A percentile compares a stretch with the other conserved stretches of the same genome.
Evolutionary conservation across 1,284 basidiomycete genomes (phyloP).

Genomic region (Puccinia polysora): DNA sequence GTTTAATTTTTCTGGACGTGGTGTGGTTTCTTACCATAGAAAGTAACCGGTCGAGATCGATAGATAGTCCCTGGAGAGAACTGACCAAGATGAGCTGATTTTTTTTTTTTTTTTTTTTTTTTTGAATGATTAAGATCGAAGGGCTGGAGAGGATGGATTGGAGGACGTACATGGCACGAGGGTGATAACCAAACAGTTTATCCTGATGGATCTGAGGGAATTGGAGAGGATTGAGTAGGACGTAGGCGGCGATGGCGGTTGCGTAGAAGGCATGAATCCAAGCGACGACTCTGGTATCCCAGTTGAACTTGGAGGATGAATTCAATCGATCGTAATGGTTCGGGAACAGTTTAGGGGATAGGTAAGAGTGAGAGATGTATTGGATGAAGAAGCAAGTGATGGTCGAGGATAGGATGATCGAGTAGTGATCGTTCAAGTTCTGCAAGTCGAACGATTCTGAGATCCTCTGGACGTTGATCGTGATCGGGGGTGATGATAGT

Average conservation of each 20-base stretch:
- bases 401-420: constrained; percentile 15
- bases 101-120: too few relatives aligned
- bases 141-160: neutral
- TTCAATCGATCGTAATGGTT: constrained; percentile 8
- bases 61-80: constrained; percentile 19
- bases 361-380: neutral
- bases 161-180: constrained; percentile 17
- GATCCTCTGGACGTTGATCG: too few relatives aligned
- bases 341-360: constrained; percentile 36
- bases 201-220: constrained; percentile 30
- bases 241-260: constrained; percentile 23
- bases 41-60: constrained; percentile 41
- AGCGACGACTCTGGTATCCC: constrained; percentile 42
- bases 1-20: neutral
- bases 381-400: constrained; percentile 30
- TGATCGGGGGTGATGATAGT: too few relatives aligned
- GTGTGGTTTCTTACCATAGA: constrained; percentile 17
- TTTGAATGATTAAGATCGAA: neutral
- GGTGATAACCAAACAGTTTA: constrained; percentile 42
- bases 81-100: neutral
- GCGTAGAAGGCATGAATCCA: constrained; percentile 42
- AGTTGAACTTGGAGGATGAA: constrained; percentile 39
- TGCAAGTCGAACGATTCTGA: too few relatives aligned
- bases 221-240: constrained; percentile 8
- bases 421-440: constrained; percentile 29